Conservation (phyloP, 2,329 filamentous ascomycete genomes). For the Coniochaeta sp. region DNA sequence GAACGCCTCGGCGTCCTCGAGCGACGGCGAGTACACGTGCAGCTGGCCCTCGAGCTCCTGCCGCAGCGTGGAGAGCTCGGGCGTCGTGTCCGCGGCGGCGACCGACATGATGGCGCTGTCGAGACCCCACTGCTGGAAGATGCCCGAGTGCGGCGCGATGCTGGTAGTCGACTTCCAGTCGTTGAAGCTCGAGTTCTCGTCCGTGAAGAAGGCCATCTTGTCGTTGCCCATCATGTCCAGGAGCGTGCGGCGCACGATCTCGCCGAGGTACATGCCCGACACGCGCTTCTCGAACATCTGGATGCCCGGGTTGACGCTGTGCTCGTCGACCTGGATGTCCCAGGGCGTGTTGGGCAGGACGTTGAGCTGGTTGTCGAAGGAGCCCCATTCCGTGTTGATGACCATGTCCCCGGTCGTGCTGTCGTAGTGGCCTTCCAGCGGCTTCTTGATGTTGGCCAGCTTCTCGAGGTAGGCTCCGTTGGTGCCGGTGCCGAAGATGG, state of each 20-base stretch:
- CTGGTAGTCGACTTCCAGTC: constrained; percentile 63
- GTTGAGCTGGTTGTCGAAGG: constrained; percentile 89
- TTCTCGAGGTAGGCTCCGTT: constrained; percentile 98
- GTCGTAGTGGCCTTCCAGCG: constrained; percentile 64
- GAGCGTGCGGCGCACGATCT: constrained; percentile 77
- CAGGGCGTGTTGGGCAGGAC: constrained; percentile 81
- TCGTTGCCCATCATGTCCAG: constrained; percentile 65
- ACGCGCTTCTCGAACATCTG: constrained; percentile 99
- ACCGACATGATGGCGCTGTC: constrained; percentile 88
- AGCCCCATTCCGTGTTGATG: constrained; percentile 97
- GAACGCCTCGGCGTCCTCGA: constrained; percentile 82
- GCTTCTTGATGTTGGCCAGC: constrained; percentile 75
- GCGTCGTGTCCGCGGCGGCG: constrained; percentile 71
- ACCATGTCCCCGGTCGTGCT: constrained; percentile 87
- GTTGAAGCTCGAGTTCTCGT: constrained; percentile 65
- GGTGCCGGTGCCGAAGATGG: constrained; percentile 95
- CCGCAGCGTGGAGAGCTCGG: constrained; percentile 65
- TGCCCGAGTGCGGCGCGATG: constrained; percentile 55
- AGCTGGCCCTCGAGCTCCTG: constrained; percentile 72
- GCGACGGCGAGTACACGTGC: constrained; percentile 65
- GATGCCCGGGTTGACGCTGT: constrained; percentile 83
- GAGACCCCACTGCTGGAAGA: constrained; percentile 80
- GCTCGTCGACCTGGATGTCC: constrained; percentile 69
- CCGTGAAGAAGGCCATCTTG: constrained; percentile 64
- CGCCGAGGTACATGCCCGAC: constrained; percentile 95